Conservation (phyloP, 352 stramenopile species). For the Achlya hypogyna region DNA sequence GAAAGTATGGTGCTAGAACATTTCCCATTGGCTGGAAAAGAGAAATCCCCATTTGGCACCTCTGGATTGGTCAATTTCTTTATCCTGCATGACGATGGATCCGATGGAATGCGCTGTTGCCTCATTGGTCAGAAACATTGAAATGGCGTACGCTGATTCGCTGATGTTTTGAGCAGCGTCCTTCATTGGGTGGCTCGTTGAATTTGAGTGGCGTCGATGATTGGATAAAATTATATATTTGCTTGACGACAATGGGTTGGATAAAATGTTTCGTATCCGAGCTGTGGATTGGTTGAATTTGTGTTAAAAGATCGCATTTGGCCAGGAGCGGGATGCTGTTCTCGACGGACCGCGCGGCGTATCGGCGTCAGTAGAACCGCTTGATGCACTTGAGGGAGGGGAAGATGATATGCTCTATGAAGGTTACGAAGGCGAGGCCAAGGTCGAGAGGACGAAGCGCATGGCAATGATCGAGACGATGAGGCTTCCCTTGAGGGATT, state of each 20-base stretch:
- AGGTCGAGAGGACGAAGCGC: background rate
- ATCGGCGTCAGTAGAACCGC: background rate
- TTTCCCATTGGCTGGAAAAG: background rate
- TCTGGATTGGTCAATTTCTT: background rate
- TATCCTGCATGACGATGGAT: background rate
- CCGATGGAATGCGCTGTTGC: background rate
- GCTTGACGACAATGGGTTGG: background rate
- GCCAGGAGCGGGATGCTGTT: background rate
- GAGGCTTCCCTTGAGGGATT: background rate
- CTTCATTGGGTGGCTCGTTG: background rate
- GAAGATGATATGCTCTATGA: background rate
- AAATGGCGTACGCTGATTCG: too few relatives aligned
- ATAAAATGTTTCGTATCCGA: background rate
- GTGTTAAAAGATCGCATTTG: background rate
- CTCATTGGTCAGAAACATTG: background rate
- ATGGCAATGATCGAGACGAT: background rate
- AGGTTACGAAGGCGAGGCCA: constrained; percentile 19
- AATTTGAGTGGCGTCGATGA: background rate
- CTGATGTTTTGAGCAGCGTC: too few relatives aligned
- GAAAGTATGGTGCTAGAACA: background rate
- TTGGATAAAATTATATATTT: background rate
- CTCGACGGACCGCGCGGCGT: background rate
- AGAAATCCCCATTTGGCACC: background rate
- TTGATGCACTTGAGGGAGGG: background rate
- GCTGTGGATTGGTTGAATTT: background rate